Evolutionary conservation across 306 rosid genomes (phyloP), one percentile per base, ranked within the genome.

Genomic region (Vicia villosa): DNA sequence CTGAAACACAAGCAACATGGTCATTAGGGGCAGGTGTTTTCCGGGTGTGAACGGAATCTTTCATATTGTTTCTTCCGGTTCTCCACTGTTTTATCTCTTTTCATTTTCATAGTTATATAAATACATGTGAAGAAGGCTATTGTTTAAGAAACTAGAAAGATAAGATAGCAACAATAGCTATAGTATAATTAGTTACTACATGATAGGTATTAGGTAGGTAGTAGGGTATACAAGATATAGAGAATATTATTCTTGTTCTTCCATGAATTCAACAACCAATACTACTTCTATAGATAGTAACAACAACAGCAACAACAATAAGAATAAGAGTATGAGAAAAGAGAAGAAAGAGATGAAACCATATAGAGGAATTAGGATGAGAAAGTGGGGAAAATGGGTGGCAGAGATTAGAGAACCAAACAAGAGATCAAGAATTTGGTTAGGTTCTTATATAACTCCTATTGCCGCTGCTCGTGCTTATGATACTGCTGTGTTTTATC

Each of bases 341-440:
- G 43, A 66, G 91, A 78, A 52, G 49, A 90, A 87, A 76, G 17
- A 28, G 5, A 70, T 43, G 61, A 71, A 71, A 72, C 95, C 86
- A 0, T 94, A 91, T 72, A 79, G 95, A 73, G 99, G 99, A 5
- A 94, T 94, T 55, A 62, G 99, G 96, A 94, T 94, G 99, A 87
- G 99, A 73, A 94, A 94, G 97, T 94, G 99, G 99, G 99, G 99
- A 0, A 94, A 94, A 85, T 94, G 99, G 99, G 99, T 94, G 59
- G 97, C 99, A 1, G 99, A 94, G 82, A 94, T 94, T 21, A 54
- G 99, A 67, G 99, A 94, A 46, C 99, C 99, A 0, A 88, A 94
- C 80, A 91, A 94, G 43, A 77, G 99, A 54, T 87, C 99, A 0
- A 87, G 99, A 84, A 91, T 94, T 63, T 94, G 99, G 97, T 84